phyloP scores from a whole-genome alignment of 208 protist species.

The Plasmodiophora brassicae region DNA sequence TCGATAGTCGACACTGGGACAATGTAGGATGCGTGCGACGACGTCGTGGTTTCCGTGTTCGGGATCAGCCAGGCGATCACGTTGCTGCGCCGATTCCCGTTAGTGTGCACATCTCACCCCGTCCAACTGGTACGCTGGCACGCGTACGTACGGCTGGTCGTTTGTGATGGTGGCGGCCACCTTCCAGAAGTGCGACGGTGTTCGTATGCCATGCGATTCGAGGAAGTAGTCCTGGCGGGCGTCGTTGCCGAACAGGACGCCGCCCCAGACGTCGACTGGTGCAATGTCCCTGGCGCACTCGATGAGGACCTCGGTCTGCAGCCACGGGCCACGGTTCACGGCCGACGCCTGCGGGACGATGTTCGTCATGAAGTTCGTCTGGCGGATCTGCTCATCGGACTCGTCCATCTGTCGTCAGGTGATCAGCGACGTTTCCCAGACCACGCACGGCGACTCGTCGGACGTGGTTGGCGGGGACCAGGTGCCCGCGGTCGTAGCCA shows the following conservation, averaged over 20 bases:
- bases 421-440: too few relatives aligned
- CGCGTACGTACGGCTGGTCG: too few relatives aligned
- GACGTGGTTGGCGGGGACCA: constrained; percentile 5
- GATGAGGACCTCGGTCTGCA: neutral
- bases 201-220: neutral
- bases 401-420: too few relatives aligned
- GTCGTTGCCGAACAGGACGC: neutral
- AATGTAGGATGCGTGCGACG: neutral
- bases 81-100: neutral
- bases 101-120: too few relatives aligned
- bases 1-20: neutral
- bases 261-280: neutral
- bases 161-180: neutral
- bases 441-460: too few relatives aligned
- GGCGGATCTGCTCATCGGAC: neutral
- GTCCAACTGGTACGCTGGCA: too few relatives aligned
- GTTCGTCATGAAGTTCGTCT: neutral
- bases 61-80: neutral
- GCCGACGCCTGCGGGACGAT: neutral
- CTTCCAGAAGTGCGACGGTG: neutral
- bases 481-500: neutral
- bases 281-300: neutral
- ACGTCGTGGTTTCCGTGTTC: neutral
- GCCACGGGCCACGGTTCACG: neutral
- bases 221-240: neutral